Evolutionary conservation across 257 asterid species (phyloP).

Genomic region (Forsythia viridissima): DNA sequence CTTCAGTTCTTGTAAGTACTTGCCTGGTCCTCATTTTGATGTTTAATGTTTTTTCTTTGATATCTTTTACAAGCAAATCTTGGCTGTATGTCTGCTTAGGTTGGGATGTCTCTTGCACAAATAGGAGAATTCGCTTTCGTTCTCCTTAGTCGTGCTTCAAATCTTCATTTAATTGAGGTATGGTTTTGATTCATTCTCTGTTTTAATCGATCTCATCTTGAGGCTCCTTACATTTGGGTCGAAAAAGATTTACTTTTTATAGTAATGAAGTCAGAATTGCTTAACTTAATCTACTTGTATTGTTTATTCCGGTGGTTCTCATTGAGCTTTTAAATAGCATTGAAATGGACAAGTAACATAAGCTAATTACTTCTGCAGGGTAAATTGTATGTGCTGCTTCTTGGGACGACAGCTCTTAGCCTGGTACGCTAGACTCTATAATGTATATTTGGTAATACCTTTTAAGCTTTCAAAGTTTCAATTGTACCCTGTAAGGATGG

Average conservation of each 20-base stretch:
- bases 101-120: conserved; percentile 91
- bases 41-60: conserved; percentile 4
- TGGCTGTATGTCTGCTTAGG: conserved; percentile 43
- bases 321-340: conserved; percentile 1
- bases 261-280: conserved; percentile 8
- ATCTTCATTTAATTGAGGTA: conserved; percentile 79
- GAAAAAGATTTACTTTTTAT: background rate
- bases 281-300: background rate
- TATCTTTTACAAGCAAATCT: conserved; percentile 18
- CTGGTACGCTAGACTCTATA: conserved; percentile 49
- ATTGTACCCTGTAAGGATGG: conserved; percentile 7
- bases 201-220: background rate
- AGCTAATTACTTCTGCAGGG: conserved; percentile 49
- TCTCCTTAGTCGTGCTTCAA: conserved; percentile 81
- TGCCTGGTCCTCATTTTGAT: conserved; percentile 3
- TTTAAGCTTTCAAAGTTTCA: conserved; percentile 5
- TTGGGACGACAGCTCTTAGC: conserved; percentile 88
- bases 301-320: conserved; percentile 2
- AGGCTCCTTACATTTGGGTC: background rate
- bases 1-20: conserved; percentile 68
- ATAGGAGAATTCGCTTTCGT: conserved; percentile 93
- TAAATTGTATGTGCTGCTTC: conserved; percentile 72
- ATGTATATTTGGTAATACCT: conserved; percentile 9
- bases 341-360: conserved; percentile 25
- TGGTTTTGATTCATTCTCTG: conserved; percentile 11